Conservation (phyloP, 2,329 filamentous ascomycete species). For the Exophiala viscosa region DNA sequence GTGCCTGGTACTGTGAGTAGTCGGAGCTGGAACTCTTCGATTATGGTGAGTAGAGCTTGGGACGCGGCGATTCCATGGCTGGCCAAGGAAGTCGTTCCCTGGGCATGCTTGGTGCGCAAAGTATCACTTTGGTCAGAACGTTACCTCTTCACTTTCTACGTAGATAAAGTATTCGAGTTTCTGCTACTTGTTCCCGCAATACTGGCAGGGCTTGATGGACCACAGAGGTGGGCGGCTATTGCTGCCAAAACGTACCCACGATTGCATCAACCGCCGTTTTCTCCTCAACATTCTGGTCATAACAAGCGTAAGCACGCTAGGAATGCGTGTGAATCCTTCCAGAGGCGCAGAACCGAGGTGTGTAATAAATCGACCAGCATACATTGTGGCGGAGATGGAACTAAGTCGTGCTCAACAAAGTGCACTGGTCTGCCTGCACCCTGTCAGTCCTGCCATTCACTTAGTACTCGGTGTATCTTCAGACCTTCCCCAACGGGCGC, state of each 20-base stretch:
- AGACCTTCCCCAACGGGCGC: slow-evolving; percentile 1
- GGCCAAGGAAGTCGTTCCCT: too few relatives aligned
- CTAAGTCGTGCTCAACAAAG: neutral
- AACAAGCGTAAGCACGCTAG: too few relatives aligned
- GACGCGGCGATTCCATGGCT: slow-evolving; percentile 6
- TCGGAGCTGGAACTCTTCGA: slow-evolving; percentile 18
- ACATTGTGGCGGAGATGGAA: neutral
- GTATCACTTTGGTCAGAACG: too few relatives aligned
- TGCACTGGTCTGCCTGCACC: neutral
- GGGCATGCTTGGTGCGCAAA: too few relatives aligned
- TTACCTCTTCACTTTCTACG: too few relatives aligned
- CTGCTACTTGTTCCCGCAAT: too few relatives aligned
- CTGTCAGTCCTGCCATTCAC: neutral
- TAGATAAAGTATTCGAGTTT: too few relatives aligned
- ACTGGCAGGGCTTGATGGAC: too few relatives aligned
- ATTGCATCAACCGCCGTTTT: too few relatives aligned
- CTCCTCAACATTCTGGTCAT: too few relatives aligned
- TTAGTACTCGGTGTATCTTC: neutral
- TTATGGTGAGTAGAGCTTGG: slow-evolving; percentile 20
- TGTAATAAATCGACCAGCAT: neutral
- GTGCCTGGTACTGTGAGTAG: slow-evolving; percentile 18
- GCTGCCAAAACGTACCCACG: too few relatives aligned
- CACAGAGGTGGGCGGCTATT: too few relatives aligned
- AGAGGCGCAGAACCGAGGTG: slow-evolving; percentile 27
- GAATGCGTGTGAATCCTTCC: slow-evolving; percentile 9